Percentiles rank a stretch among this genome's conserved stretches.
Conservation (phyloP, 2,329 filamentous ascomycete species). For the Chaetomium sp. region DNA sequence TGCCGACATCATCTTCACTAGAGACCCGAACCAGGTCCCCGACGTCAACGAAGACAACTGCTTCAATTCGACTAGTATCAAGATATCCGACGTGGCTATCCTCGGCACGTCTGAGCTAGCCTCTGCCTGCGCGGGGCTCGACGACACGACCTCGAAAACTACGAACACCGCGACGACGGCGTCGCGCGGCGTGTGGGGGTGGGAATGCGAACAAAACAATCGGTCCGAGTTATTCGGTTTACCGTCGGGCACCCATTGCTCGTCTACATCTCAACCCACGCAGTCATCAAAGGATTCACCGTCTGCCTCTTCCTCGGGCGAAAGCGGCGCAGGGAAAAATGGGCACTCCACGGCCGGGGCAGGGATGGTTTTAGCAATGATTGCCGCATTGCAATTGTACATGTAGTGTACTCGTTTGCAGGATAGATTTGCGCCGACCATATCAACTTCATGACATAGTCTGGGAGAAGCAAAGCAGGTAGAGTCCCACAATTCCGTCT, state of each 20-base stretch:
- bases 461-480: no score
- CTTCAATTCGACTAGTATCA: slow-evolving; percentile 1
- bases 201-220: background rate
- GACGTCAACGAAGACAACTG: background rate
- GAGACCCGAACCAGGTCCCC: background rate
- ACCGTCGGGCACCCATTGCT: background rate
- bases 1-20: slow-evolving; percentile 5
- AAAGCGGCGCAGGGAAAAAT: background rate
- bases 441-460: no score
- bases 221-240: background rate
- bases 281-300: background rate
- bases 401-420: no score
- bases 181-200: background rate
- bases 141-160: background rate
- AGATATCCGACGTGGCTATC: background rate
- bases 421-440: no score
- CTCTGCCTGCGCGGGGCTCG: background rate
- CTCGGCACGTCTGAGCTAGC: background rate
- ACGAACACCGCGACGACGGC: background rate
- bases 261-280: background rate
- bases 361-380: no score
- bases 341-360: background rate
- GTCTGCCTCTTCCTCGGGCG: background rate
- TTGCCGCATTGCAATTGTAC: no score
- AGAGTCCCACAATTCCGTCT: background rate